Conservation (phyloP, 495 filamentous ascomycete species). For the Poronia punctata region DNA sequence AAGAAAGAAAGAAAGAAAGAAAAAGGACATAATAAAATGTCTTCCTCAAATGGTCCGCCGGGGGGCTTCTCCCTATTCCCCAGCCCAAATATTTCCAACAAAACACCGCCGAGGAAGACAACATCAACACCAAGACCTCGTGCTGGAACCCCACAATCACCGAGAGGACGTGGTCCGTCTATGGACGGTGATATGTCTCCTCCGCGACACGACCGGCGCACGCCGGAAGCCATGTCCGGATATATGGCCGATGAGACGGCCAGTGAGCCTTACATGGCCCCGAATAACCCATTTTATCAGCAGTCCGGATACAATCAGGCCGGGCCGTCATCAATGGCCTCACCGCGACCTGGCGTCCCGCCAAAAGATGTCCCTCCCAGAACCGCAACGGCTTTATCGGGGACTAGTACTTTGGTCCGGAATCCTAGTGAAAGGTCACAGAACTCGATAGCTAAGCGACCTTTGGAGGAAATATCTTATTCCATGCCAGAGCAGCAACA, state of each 20-base stretch:
- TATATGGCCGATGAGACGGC: conserved; percentile 29
- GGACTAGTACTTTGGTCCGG: conserved; percentile 43
- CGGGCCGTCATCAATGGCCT: conserved; percentile 29
- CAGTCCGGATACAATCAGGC: too few species aligned
- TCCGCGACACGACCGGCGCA: conserved; percentile 25
- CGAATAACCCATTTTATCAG: conserved; percentile 23
- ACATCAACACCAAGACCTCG: conserved; percentile 28
- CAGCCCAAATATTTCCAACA: conserved; percentile 25
- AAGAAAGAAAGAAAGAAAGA: neutral
- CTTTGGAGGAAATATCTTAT: conserved; percentile 26
- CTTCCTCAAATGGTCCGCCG: conserved; percentile 23
- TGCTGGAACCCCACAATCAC: conserved; percentile 31
- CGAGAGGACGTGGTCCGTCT: conserved; percentile 25
- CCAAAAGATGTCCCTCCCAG: conserved; percentile 31
- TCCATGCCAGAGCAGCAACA: too few species aligned
- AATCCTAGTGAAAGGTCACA: conserved; percentile 39
- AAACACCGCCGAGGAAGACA: conserved; percentile 31
- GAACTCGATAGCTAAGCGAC: conserved; percentile 43
- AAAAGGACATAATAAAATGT: conserved; percentile 17
- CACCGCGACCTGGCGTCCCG: conserved; percentile 10
- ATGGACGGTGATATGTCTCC: conserved; percentile 26
- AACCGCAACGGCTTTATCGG: conserved; percentile 44
- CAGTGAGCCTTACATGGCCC: conserved; percentile 10
- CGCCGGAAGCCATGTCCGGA: conserved; percentile 27
- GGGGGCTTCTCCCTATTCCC: conserved; percentile 49